Percentiles rank a stretch among this genome's conserved stretches.
Conservation (phyloP, 106 monocot species). For the Acanthochlamys bracteata region DNA sequence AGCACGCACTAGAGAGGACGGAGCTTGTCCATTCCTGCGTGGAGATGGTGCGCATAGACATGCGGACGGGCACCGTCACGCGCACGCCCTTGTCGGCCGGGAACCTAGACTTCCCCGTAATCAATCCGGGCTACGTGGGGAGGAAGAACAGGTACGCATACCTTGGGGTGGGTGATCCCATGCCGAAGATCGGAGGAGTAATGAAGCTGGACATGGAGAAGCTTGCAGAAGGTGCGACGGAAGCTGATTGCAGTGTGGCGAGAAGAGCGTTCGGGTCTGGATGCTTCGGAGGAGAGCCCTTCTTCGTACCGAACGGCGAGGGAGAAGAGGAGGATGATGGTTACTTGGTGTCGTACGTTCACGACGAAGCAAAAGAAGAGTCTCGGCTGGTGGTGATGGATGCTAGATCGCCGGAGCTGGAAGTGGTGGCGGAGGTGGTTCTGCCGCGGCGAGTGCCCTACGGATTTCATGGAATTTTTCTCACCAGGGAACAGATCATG, state of each 20-base stretch:
- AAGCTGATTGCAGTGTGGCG: slow-evolving; percentile 16
- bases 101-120: slow-evolving; percentile 23
- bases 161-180: slow-evolving; percentile 12
- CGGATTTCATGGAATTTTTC: slow-evolving; percentile 74
- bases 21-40: slow-evolving; percentile 56
- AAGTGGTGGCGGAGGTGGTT: slow-evolving; percentile 55
- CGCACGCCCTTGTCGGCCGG: slow-evolving; percentile 12
- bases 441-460: slow-evolving; percentile 68
- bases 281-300: slow-evolving; percentile 27
- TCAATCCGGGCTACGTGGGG: slow-evolving; percentile 14
- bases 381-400: slow-evolving; percentile 77
- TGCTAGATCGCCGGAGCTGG: slow-evolving; percentile 52
- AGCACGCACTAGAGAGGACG: slow-evolving; percentile 51
- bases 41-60: slow-evolving; percentile 76
- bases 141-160: slow-evolving; percentile 23
- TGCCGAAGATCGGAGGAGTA: slow-evolving; percentile 25
- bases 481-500: slow-evolving; percentile 32
- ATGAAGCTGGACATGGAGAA: slow-evolving; percentile 18
- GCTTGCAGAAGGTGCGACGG: background rate
- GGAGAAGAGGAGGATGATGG: slow-evolving; percentile 54
- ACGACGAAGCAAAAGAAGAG: slow-evolving; percentile 48
- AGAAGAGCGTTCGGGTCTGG: slow-evolving; percentile 8
- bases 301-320: slow-evolving; percentile 21
- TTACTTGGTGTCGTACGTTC: slow-evolving; percentile 60
- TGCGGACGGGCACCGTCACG: slow-evolving; percentile 11